Evolutionary conservation across 441 rosid species (phyloP), one percentile per base, ranked within the genome.

Genomic region (Mallotus japonicus): DNA sequence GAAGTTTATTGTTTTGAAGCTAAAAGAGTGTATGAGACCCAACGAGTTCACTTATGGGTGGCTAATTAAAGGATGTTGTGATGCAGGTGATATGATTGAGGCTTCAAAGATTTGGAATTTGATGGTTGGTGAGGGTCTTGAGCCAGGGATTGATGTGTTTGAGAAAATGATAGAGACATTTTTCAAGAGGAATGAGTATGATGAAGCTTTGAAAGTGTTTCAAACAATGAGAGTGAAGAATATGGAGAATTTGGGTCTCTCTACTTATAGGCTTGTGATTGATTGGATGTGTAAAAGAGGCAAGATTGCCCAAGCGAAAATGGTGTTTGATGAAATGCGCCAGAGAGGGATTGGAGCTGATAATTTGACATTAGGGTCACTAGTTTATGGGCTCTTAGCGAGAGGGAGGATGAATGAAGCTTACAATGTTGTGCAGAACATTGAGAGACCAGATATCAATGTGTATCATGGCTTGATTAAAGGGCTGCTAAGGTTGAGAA

Each of bases 81-180:
- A 87, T 51, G 84, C 75, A 44, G 94, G 93, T 77, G 87, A 86
- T 75, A 64, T 90, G 85, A 72, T 89, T 16, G 89, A 89, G 79
- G 98, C 97, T 24, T 86, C 87, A 6, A 89, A 85, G 73, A 19
- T 91, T 64, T 93, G 98, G 97, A 91, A 93, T 76, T 69, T 84
- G 77, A 87, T 93, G 89, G 86, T 87, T 82, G 98, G 90, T 57
- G 86, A 90, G 63, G 90, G 88, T 37, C 75, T 84, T 0, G 90
- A 87, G 65, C 84, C 87, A 0, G 84, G 81, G 68, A 62, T 85
- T 2, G 85, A 83, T 63, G 92, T 82, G 69, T 85, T 84, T 20
- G 88, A 90, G 69, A 81, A 78, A 37, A 85, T 93, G 78, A 85
- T 89, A 72, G 94, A 89, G 75, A 84, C 93, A 1, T 60, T 91